Conservation (phyloP, 257 asterid genomes). For the Nicotiana paniculata region DNA sequence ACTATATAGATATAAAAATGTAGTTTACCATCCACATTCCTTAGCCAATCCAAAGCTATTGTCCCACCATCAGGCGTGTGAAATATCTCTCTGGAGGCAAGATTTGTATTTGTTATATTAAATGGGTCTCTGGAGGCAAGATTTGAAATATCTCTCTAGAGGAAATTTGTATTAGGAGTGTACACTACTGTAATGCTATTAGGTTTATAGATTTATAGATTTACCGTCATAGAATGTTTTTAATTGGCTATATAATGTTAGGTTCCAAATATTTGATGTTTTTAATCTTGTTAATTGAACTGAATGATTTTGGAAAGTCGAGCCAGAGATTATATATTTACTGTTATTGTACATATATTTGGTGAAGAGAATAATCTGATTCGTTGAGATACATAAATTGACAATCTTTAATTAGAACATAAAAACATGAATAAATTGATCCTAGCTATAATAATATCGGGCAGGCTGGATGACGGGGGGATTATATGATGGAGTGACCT, state of each 20-base stretch:
- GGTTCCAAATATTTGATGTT: neutral
- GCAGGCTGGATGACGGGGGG: neutral
- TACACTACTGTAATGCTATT: no score
- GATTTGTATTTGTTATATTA: conserved; percentile 10
- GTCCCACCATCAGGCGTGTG: conserved; percentile 72
- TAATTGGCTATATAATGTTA: no score
- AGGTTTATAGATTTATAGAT: no score
- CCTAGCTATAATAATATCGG: neutral
- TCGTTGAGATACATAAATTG: neutral
- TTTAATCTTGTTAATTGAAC: neutral
- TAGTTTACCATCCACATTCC: conserved; percentile 42
- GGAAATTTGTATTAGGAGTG: no score
- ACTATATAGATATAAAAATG: neutral
- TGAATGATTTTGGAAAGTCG: neutral
- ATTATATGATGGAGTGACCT: no score
- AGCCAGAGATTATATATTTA: neutral
- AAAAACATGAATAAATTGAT: neutral
- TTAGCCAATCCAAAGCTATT: conserved; percentile 82
- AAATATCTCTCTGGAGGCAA: conserved; percentile 50
- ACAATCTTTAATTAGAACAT: neutral
- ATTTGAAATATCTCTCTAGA: no score
- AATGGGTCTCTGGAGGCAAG: no score
- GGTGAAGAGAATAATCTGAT: neutral
- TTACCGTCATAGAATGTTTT: no score
- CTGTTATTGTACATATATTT: neutral